Base-by-base conservation (phyloP, 2,329 filamentous ascomycete genomes). In the Aspergillus felis region DNA sequence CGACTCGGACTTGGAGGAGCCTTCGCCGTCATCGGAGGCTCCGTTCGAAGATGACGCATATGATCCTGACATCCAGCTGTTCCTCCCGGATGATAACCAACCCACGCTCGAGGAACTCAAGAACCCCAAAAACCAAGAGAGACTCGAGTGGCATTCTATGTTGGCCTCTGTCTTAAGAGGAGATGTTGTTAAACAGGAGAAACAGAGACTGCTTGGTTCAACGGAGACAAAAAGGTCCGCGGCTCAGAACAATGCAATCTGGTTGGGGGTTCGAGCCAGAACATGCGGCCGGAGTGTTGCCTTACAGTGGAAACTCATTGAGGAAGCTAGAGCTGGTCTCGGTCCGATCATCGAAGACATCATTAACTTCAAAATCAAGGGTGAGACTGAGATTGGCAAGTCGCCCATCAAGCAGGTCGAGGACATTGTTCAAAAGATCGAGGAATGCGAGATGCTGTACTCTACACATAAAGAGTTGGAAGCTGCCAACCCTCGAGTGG, bases 111-210 rank as follows among this genome's bases (percentile, higher is more conserved):
- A 97, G 68, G 94, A 99, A 72, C 76, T 97, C 53, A 89, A 90
- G 73, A 90, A 97, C 66, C 90, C 92, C 1, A 86, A 87, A 61
- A 97, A 92, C 69, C 84, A 92, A 60, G 94, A 97, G 74, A 83
- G 93, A 48, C 80, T 99, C 25, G 94, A 99, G 76, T 99, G 94
- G 94, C 92, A 99, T 76, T 91, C 91, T 3, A 99, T 99, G 94
- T 79, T 99, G 56, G 91, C 93, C 58, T 95, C 93, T 14, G 94
- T 99, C 3, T 79, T 99, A 64, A 97, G 92, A 1, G 94, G 94
- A 63, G 94, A 99, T 73, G 94, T 99, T 8, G 93, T 99, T 57
- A 91, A 91, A 68, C 94, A 99, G 74, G 94, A 99, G 78, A 99
- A 99, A 81, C 96, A 96, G 74, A 87, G 94, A 48, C 76, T 99